These are phyloP conservation scores for Fusarium sp. DNA, from an alignment of 2,329 filamentous ascomycete species.

Conservation along the genomic window DNA sequence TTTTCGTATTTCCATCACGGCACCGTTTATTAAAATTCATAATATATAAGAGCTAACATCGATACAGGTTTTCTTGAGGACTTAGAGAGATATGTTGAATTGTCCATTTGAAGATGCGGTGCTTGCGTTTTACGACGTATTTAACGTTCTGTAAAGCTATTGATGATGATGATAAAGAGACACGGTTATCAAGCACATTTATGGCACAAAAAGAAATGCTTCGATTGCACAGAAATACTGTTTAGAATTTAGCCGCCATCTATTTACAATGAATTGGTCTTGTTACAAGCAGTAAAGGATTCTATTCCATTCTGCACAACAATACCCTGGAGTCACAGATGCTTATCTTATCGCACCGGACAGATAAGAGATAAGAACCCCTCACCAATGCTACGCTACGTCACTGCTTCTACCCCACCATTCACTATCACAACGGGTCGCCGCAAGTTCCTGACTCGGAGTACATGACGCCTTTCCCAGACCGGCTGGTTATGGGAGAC, in stretches of 20 bases:
- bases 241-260: accelerated
- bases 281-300: too few species aligned
- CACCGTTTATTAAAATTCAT: accelerated
- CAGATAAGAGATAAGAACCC: neutral
- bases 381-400: neutral
- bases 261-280: too few species aligned
- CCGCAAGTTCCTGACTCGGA: neutral
- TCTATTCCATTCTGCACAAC: neutral
- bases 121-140: too few species aligned
- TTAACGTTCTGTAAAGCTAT: too few species aligned
- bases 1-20: neutral
- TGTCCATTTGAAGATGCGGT: too few species aligned
- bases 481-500: neutral
- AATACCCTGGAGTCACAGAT: neutral
- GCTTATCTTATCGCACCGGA: neutral
- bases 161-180: too few species aligned
- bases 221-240: accelerated
- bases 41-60: too few species aligned
- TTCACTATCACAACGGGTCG: neutral
- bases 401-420: neutral
- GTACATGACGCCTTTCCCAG: neutral
- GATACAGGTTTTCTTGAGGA: too few species aligned
- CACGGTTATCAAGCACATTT: too few species aligned
- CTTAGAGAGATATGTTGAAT: too few species aligned
- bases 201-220: too few species aligned